phyloP scores from a whole-genome alignment of 164 flowering plant species.

The Umbellularia californica region DNA sequence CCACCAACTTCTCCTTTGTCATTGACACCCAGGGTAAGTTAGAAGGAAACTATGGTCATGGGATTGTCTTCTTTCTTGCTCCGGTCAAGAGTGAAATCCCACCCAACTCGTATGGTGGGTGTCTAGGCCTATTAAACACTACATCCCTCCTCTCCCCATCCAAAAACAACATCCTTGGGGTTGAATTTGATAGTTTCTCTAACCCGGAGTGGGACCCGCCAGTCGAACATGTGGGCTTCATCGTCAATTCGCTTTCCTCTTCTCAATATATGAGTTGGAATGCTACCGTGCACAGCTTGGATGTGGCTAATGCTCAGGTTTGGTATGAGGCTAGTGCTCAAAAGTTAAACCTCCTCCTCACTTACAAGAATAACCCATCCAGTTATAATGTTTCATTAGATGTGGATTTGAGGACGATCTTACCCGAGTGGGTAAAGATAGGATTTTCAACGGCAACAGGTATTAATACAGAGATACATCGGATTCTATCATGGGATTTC shows the following conservation, averaged over 20 bases:
- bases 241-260: constrained; percentile 17
- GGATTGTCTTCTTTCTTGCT: constrained; percentile 35
- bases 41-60: constrained; percentile 15
- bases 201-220: constrained; percentile 22
- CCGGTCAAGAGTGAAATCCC: constrained; percentile 29
- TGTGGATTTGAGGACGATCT: constrained; percentile 13
- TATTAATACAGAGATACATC: not conserved
- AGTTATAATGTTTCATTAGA: constrained; percentile 8
- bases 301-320: constrained; percentile 13
- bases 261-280: constrained; percentile 7
- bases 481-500: constrained; percentile 19
- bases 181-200: constrained; percentile 31
- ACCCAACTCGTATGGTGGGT: constrained; percentile 28
- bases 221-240: constrained; percentile 31
- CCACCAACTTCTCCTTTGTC: constrained; percentile 37
- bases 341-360: constrained; percentile 12
- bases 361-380: constrained; percentile 7
- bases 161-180: constrained; percentile 16
- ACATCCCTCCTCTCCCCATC: constrained; percentile 1
- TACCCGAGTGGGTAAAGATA: constrained; percentile 14
- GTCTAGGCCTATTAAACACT: constrained; percentile 36
- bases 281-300: constrained; percentile 5
- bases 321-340: constrained; percentile 13
- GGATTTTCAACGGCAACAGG: constrained; percentile 25
- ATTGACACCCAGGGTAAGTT: not conserved